Base-by-base conservation (phyloP, 257 asterid genomes). In the Ophiorrhiza pumila region DNA sequence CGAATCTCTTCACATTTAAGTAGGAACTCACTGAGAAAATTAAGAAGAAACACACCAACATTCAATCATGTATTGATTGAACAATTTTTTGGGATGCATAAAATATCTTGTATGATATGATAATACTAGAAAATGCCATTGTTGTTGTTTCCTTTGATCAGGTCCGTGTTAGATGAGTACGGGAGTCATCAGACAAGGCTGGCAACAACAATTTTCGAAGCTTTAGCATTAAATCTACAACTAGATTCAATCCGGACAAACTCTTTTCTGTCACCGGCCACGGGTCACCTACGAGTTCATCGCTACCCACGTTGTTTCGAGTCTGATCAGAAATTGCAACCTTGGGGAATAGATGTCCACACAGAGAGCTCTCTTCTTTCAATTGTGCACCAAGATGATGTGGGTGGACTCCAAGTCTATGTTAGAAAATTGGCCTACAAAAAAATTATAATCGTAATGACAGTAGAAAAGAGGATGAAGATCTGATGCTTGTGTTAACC, bases 341-440 rank as follows among this genome's bases (percentile, higher is more conserved):
- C 76, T 9, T 87, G 85, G 96, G 98, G 98, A 18, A 82, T 93
- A 10, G 71, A 69, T 1, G 85, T 71, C 17, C 98, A 93, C 88
- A 91, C 98, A 0, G 98, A 91, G 72, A 93, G 98, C 83, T 89
- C 98, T 0, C 83, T 93, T 7, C 72, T 93, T 2, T 80, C 96
- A 2, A 89, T 91, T 11, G 43, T 93, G 22, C 94, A 91, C 65
- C 96, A 93, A 76, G 97, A 93, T 79, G 83, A 85, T 74, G 90
- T 91, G 3, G 97, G 96, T 25, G 97, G 96, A 23, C 96, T 93
- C 64, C 96, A 93, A 80, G 85, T 91, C n/a, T n/a, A n/a, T n/a
- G n/a, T n/a, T n/a, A n/a, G n/a, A n/a, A n/a, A n/a, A n/a, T n/a
- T n/a, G n/a, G n/a, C n/a, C n/a, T n/a, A n/a, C n/a, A n/a, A n/a